Base-by-base conservation (phyloP, 768 basidiomycete species). In the Lactarius indigo region DNA sequence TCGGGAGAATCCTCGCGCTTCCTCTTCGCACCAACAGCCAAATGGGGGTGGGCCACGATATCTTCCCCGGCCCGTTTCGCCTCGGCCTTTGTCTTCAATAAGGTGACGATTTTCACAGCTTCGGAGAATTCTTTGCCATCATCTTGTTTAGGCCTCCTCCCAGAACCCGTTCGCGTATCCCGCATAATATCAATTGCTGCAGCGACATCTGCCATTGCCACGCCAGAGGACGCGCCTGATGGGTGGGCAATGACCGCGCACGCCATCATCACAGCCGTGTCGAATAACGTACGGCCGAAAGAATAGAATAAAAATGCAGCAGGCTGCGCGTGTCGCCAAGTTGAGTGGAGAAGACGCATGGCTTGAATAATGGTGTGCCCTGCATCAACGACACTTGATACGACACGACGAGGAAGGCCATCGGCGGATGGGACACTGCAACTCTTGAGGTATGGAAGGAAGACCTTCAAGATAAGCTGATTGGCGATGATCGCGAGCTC, bases 311-410 rank as follows among this genome's bases (percentile, higher is more conserved):
- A 82, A 71, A 86, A 82, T 47, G 82, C 72, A 3, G 82, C 79
- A n/a, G 82, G 81, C 18, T 78, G 75, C 30, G 75, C 77, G 44
- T 77, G 74, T 52, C 77, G 78, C 78, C 79, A 80, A 68, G 78
- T 74, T 23, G 73, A 70, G 68, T 80, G 80, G 54, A 85, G 73
- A 52, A 79, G 68, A 63, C 78, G 78, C 47, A 80, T 78, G 0
- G 87, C 84, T 64, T 80, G 81, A 41, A 91, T 78, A 64, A 91
- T 82, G 2, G 76, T 75, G 71, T 90, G 89, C 12, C 89, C 88
- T 1, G 91, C 89, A 61, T 82, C 84, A 47, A 89, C 79, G 35
- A 83, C 82, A 39, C 85, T 84, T 42, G 83, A 79, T 17, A 82
- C 80, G 1, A 86, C 87, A 65, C 86, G 84, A 64, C 82, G 82